Conservation (phyloP, 345 rosid genomes). For the Excoecaria cochinchinensis region DNA sequence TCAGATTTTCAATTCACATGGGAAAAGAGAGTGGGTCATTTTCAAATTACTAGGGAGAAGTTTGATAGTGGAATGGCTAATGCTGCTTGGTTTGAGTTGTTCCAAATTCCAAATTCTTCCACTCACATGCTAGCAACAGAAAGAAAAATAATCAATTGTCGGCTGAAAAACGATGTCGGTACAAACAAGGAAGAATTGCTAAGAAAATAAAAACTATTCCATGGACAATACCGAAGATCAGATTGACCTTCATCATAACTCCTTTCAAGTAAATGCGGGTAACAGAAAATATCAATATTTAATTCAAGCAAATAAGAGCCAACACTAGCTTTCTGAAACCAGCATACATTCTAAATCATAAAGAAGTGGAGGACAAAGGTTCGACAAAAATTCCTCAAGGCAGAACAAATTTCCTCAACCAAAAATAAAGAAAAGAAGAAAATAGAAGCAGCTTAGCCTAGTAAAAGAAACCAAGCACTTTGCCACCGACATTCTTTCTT, state of each 20-base stretch:
- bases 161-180: too few relatives aligned
- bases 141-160: too few relatives aligned
- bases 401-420: neutral
- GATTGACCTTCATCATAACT: neutral
- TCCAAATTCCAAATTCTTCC: too few relatives aligned
- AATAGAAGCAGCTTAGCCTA: neutral
- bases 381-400: neutral
- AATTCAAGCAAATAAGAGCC: neutral
- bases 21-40: too few relatives aligned
- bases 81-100: too few relatives aligned
- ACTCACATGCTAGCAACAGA: too few relatives aligned
- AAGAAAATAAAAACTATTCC: too few relatives aligned
- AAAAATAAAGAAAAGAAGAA: neutral
- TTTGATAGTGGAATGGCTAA: too few relatives aligned
- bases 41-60: too few relatives aligned
- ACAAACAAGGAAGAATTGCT: too few relatives aligned
- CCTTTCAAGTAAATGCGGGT: neutral
- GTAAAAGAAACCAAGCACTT: constrained; percentile 38
- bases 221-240: neutral
- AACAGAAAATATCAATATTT: neutral
- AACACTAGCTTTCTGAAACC: constrained; percentile 6
- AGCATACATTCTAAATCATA: constrained; percentile 10
- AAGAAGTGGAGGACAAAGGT: constrained; percentile 13
- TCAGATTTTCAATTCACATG: too few relatives aligned
- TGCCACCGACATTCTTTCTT: constrained; percentile 40